Evolutionary conservation across 306 rosid genomes (phyloP).

Genomic region (Purshia tridentata): DNA sequence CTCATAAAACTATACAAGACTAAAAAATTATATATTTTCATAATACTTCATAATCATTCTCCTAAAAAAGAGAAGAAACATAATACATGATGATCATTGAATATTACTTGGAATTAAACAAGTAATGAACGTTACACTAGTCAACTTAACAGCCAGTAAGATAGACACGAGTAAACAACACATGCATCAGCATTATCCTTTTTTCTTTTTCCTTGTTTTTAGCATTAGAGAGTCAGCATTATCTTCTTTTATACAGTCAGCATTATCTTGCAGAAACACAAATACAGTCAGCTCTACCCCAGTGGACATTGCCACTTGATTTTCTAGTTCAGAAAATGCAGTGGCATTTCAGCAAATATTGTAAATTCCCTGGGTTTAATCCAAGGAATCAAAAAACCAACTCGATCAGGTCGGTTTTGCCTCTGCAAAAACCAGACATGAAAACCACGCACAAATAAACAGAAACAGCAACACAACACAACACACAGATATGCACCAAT

Average conservation of each 20-base stretch:
- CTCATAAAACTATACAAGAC: no score
- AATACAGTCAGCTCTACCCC: conserved; percentile 5
- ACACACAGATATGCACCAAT: not conserved
- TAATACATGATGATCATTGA: not conserved
- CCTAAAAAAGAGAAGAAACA: not conserved
- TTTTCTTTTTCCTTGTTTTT: not conserved
- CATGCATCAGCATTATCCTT: not conserved
- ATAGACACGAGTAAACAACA: not conserved
- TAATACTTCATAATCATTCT: not conserved
- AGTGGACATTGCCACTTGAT: not conserved
- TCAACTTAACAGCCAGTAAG: not conserved
- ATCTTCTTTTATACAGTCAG: not conserved
- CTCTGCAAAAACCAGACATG: not conserved
- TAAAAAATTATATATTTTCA: no score
- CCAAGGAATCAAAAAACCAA: not conserved
- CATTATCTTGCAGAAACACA: not conserved
- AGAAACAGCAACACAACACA: not conserved
- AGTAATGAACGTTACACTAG: not conserved
- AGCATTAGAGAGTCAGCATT: not conserved
- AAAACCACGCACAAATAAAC: not conserved
- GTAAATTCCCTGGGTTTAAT: not conserved
- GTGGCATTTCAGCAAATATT: conserved; percentile 8
- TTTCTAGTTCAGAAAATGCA: not conserved
- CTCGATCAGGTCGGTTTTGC: conserved; percentile 4
- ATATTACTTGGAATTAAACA: not conserved